Evolutionary conservation across 192 early-diverging fungal species (phyloP).

Genomic region (Diversispora epigaea): DNA sequence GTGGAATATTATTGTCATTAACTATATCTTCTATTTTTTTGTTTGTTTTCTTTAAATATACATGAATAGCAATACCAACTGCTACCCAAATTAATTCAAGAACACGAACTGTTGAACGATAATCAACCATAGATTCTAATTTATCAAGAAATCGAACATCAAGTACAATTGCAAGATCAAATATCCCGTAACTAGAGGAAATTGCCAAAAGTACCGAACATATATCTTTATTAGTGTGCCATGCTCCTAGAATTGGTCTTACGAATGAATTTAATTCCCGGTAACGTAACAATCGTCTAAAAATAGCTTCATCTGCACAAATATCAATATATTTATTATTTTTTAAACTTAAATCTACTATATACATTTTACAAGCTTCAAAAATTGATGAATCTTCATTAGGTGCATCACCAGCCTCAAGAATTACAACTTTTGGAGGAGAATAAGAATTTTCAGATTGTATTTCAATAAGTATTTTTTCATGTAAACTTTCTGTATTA

Average conservation of each 20-base stretch:
- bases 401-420: constrained; percentile 1
- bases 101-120: constrained; percentile 1
- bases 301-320: not conserved
- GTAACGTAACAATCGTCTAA: not conserved
- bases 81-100: constrained; percentile 9
- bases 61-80: constrained; percentile 1
- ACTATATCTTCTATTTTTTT: not conserved
- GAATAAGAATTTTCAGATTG: not conserved
- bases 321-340: constrained; percentile 15
- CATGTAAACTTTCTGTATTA: not conserved
- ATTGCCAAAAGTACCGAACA: not conserved
- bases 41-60: constrained; percentile 2
- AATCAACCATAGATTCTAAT: not conserved
- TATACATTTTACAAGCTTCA: not conserved
- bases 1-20: not conserved
- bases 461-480: not conserved
- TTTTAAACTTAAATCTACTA: constrained; percentile 2
- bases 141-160: constrained; percentile 20
- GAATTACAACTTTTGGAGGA: constrained; percentile 6
- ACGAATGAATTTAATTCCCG: not conserved
- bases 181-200: constrained; percentile 11
- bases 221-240: constrained; percentile 8
- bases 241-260: not conserved
- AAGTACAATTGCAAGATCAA: not conserved
- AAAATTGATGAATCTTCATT: constrained; percentile 1